phyloP scores from a whole-genome alignment of 345 rosid species.

The Melastoma malabathricum region DNA sequence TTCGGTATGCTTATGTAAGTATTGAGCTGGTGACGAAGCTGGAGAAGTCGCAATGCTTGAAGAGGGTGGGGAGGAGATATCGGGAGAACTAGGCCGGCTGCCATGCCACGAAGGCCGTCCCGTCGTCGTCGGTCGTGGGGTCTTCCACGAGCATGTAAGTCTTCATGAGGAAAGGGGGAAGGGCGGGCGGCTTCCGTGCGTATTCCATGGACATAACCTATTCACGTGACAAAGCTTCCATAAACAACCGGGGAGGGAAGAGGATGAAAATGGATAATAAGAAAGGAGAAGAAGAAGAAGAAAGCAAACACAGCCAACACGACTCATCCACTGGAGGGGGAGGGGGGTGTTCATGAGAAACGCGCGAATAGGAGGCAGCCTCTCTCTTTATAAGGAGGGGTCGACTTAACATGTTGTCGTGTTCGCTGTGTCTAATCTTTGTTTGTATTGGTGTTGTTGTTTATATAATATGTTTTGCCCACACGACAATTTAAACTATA shows the following conservation, averaged over 20 bases:
- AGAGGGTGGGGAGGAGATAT: constrained; percentile 70
- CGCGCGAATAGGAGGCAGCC: too few relatives aligned
- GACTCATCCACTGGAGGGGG: too few relatives aligned
- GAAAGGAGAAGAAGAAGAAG: constrained; percentile 35
- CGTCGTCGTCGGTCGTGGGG: constrained; percentile 52
- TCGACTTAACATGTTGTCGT: too few relatives aligned
- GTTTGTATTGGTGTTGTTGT: too few relatives aligned
- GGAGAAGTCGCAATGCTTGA: constrained; percentile 88
- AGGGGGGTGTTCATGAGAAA: too few relatives aligned
- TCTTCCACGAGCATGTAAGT: constrained; percentile 75
- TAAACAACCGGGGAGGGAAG: not conserved
- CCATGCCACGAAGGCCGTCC: constrained; percentile 71
- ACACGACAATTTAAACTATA: too few relatives aligned
- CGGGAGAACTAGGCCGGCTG: constrained; percentile 65
- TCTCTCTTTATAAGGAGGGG: too few relatives aligned
- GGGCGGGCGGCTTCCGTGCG: constrained; percentile 10
- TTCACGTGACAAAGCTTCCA: not conserved
- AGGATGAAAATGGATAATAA: constrained; percentile 7
- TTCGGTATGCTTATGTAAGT: constrained; percentile 41
- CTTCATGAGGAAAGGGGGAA: constrained; percentile 56
- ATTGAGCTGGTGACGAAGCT: constrained; percentile 85
- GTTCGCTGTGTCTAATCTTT: too few relatives aligned
- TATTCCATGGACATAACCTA: constrained; percentile 21
- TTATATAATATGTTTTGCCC: too few relatives aligned
- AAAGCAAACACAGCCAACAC: constrained; percentile 11